Conservation (phyloP, 129 eudicot genomes). For the Flaveria brownii region DNA sequence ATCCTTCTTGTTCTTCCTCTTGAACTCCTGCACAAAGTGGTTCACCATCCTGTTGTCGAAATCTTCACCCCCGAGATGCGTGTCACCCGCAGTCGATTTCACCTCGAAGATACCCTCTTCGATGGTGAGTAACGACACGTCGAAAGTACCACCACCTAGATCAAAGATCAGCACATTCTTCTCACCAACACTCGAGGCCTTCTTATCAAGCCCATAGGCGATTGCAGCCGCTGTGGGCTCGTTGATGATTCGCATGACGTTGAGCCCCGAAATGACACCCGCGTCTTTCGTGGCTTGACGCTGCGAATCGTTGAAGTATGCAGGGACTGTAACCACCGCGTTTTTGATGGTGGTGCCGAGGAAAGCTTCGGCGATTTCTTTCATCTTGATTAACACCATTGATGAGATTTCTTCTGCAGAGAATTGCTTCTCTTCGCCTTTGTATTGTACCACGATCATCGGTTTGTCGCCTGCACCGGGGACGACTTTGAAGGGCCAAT, state of each 20-base stretch:
- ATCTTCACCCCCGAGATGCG: constrained; percentile 91
- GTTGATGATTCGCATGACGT: constrained; percentile 74
- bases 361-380: constrained; percentile 74
- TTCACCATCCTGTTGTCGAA: constrained; percentile 89
- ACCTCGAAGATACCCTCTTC: constrained; percentile 90
- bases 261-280: constrained; percentile 78
- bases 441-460: constrained; percentile 62
- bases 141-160: constrained; percentile 87
- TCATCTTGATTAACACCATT: constrained; percentile 81
- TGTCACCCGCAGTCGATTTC: constrained; percentile 87
- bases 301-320: constrained; percentile 79
- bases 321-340: constrained; percentile 80
- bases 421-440: constrained; percentile 72
- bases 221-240: constrained; percentile 91
- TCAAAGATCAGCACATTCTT: constrained; percentile 79
- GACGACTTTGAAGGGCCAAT: constrained; percentile 77
- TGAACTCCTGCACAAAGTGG: constrained; percentile 82
- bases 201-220: constrained; percentile 77
- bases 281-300: constrained; percentile 88
- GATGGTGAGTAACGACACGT: constrained; percentile 78
- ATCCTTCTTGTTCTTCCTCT: constrained; percentile 80
- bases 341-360: constrained; percentile 68
- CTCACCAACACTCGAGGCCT: constrained; percentile 76
- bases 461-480: constrained; percentile 79
- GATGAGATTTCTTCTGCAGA: constrained; percentile 86